Evolutionary conservation across 2,329 filamentous ascomycete species (phyloP), one percentile per base, ranked within the genome.

Genomic region (Aspergillus udagawae): DNA sequence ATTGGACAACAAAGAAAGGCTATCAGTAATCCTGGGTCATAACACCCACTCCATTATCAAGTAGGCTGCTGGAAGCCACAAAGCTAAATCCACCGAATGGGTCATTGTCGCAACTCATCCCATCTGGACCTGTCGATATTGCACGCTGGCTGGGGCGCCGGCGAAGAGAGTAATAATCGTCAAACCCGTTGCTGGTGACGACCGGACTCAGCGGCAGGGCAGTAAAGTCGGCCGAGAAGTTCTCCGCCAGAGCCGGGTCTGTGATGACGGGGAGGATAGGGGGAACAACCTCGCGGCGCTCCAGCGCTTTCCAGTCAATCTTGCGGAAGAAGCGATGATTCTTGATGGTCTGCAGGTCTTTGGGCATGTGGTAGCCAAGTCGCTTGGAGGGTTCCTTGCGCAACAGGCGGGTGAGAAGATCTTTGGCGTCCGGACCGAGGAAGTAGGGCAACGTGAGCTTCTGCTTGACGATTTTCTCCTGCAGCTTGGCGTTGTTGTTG

Each of bases 281-380:
- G 1, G 94, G 90, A 65, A 90, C 88, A 49, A 96, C 65, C 74
- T 97, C 91, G 38, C 93, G 84, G 28, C 84, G 86, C 60, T 89
- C 91, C 14, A 99, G 83, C 67, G 87, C 88, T 76, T 86, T 88
- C 94, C 94, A 99, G 77, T 99, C 88, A 68, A 99, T 95, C 79
- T 91, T 94, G 70, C 90, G 86, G 83, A 99, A 99, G 81, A 99
- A 99, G 9, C 94, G 86, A 72, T 99, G 94, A 61, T 87, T 87
- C 81, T 96, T 96, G 77, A 99, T 89, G 0, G 82, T 87, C 54
- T 84, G 81, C 51, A 99, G 79, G 64, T 99, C 94, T 75, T 92
- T 93, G 47, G 90, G 88, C 86, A 95, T 96, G 72, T 89, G 88
- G 58, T 86, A 86, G 3, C 94, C 94, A 0, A 99, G 84, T 17